These are phyloP conservation scores for Cystofilobasidium bisporidii DNA, from an alignment of 768 basidiomycete species.

Conservation along the genomic window DNA sequence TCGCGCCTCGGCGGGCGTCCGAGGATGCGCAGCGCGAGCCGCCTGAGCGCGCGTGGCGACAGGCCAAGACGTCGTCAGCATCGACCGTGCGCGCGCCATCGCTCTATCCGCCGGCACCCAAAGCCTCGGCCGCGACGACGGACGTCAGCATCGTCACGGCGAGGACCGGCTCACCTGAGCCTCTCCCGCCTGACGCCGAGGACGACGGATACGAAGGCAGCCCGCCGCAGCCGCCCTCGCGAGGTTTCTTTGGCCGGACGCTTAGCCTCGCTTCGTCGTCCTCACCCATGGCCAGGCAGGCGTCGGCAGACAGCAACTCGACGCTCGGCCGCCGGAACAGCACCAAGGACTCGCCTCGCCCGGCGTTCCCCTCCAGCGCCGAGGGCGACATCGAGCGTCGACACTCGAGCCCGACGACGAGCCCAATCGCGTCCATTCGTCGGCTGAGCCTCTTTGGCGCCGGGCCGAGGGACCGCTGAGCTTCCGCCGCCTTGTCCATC, in stretches of 20 bases:
- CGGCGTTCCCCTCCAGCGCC: no score
- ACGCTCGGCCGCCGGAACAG: neutral
- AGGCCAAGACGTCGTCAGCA: neutral
- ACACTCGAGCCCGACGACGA: no score
- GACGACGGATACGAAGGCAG: neutral
- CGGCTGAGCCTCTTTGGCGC: no score
- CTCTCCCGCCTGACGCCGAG: neutral
- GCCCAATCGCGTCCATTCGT: no score
- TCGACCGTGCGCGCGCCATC: neutral
- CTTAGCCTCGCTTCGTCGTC: neutral
- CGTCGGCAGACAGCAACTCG: neutral
- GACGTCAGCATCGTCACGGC: neutral
- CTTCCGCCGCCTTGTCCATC: no score
- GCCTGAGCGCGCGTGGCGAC: neutral
- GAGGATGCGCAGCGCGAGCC: neutral
- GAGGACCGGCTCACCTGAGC: neutral
- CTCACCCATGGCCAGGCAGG: neutral
- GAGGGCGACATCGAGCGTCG: no score
- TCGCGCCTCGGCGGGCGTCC: neutral
- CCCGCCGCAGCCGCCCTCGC: neutral
- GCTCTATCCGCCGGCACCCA: neutral
- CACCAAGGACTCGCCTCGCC: no score
- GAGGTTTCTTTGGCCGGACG: neutral
- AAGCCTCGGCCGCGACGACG: neutral
- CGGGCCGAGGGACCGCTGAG: no score